Evolutionary conservation across 805 yeast genomes (phyloP), one percentile per base, ranked within the genome.

Genomic region (Myxozyma melibiosi): DNA sequence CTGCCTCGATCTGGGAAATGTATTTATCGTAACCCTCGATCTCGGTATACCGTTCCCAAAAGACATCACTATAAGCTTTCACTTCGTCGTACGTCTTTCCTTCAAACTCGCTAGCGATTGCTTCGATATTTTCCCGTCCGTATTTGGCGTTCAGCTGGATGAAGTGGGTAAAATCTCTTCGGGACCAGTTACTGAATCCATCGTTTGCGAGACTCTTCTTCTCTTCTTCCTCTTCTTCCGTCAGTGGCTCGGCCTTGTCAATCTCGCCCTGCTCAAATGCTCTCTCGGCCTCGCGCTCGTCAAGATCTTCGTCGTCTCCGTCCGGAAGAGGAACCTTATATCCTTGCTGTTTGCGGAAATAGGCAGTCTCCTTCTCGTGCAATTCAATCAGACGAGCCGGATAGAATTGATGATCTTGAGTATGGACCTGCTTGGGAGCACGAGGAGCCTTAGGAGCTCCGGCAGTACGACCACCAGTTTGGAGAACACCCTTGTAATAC

Each of bases 11-110:
- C 66, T 85, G 92, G 18, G 80, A 76, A 52, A 91, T 73, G 71
- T 86, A 89, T 62, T 88, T 81, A 64, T 94, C 99, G 72, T 85
- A 86, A 9, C 96, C 96, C 33, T 92, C 98, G 61, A 94, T 85
- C 64, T 85, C 88, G 48, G 81, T 77, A 67, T 83, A 85, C 51
- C 86, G 80, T 25, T 78, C 67, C 99, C 98, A 94, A 71, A 94
- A 94, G 8, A 80, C 86, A 51, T 78, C 78, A 11, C 91, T 84
- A 70, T 92, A 94, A 35, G 81, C 85, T 57, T 83, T 72, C 11
- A 92, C 88, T 60, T 94, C 97, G 9, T 88, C 95, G 27, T 75
- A 70, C 0, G 90, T 79, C 71, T 94, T 94, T 51, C 85, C 90
- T 25, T 87, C 91, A 68, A 91, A 82, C 68, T 91, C 97, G 11